Percentiles rank a stretch among this genome's conserved stretches.
Conservation (phyloP, 108 stramenopile genomes). For the Nitzschia putrida region DNA sequence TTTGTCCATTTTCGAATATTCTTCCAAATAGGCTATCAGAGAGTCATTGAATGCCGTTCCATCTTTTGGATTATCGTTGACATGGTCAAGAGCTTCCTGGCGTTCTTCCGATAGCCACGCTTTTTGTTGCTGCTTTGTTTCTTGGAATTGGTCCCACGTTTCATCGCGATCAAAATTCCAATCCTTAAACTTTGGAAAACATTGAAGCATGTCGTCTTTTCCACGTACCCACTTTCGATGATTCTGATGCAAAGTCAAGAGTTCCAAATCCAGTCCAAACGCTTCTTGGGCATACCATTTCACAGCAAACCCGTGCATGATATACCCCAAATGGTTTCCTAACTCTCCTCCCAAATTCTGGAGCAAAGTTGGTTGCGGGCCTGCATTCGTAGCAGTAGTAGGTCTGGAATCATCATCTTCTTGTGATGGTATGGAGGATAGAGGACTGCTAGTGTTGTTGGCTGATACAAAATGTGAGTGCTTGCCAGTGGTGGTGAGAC, state of each 20-base stretch:
- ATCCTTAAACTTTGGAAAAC: slow-evolving; percentile 38
- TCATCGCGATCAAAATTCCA: slow-evolving; percentile 26
- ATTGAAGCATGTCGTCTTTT: slow-evolving; percentile 7
- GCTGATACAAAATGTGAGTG: no score
- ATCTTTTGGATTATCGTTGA: slow-evolving; percentile 14
- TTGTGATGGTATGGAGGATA: no score
- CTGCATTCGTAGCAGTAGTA: no score
- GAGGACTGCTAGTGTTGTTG: no score
- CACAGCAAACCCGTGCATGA: slow-evolving; percentile 31
- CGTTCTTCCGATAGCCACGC: background rate
- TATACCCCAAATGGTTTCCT: slow-evolving; percentile 43
- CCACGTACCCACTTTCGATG: slow-evolving; percentile 35
- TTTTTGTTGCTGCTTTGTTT: background rate
- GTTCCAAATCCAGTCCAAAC: slow-evolving; percentile 11
- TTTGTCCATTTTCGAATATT: no score
- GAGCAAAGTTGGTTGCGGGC: slow-evolving; percentile 42
- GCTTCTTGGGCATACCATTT: slow-evolving; percentile 28
- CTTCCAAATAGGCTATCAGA: no score
- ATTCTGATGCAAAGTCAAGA: slow-evolving; percentile 33
- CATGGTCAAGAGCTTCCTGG: background rate
- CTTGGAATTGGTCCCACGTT: slow-evolving; percentile 23
- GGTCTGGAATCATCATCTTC: no score
- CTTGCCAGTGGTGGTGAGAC: no score
- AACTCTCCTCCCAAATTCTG: slow-evolving; percentile 50
- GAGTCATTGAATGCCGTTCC: background rate